Base-by-base conservation (phyloP, 2,329 filamentous ascomycete species). In the Huntiella bhutanensis region DNA sequence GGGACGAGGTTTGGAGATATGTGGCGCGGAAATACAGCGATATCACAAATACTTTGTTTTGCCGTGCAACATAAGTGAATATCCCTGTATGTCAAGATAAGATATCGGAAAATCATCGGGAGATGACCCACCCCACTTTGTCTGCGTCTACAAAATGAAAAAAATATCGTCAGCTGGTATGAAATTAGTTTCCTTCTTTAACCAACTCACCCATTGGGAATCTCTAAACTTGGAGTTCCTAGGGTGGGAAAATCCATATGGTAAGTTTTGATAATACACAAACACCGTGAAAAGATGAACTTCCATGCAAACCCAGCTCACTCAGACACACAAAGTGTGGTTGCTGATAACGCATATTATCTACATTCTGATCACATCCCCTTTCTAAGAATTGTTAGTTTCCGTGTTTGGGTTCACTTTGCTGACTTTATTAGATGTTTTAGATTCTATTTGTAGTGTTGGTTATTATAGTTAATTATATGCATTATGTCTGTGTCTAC, bases 401-500 rank as follows among this genome's bases (percentile, higher is more conserved):
- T 41, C 11, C 6, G 40, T 8, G 33, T 32, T 41, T 28, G 33
- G 19, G 40, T 28, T 41, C 17, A n/a, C 19, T 32, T 19, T 41
- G 11, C 11, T 41, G 13, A 13, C 22, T 41, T 8, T 32, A 5
- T 13, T 13, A 32, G 28, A 28, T 33, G 40, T 13, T 12, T 16
- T 15, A 38, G 28, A 45, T 45, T 22, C 22, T 13, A 22, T 41
- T 7, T 41, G 19, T 37, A 22, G 5, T 22, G 3, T 13, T 19
- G 35, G 16, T 12, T 17, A 17, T 35, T 35, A 17, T 11, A 34
- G 7, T 35, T 44, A 11, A 44, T 15, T 15, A 33, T 33, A 33
- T 32, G 5, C 12, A 22, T 15, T 38, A n/a, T 38, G 13, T 15
- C n/a, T 10, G 16, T 22, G 16, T 36, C 34, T 46, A 77, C 57